Conservation (phyloP, 2,329 filamentous ascomycete species). For the Colletotrichum shisoi region DNA sequence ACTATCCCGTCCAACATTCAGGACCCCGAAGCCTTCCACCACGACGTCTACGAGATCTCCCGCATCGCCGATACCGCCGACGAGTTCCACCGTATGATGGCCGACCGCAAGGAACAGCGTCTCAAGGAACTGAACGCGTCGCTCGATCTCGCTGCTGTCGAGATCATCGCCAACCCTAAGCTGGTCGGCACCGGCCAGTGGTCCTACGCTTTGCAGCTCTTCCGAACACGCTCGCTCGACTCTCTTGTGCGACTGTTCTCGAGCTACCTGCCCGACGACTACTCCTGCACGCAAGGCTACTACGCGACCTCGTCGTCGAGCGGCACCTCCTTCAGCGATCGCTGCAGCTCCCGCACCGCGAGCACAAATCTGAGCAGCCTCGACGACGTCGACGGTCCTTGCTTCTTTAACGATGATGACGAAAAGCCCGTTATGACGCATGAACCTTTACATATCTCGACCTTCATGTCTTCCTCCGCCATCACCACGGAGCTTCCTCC, state of each 20-base stretch:
- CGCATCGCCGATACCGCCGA: conserved; percentile 58
- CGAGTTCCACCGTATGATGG: conserved; percentile 64
- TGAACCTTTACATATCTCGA: conserved; percentile 53
- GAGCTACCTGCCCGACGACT: conserved; percentile 64
- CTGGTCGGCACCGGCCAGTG: conserved; percentile 67
- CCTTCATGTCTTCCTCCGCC: conserved; percentile 42
- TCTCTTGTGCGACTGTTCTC: conserved; percentile 68
- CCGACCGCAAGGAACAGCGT: conserved; percentile 62
- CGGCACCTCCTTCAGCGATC: conserved; percentile 51
- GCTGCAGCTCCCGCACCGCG: conserved; percentile 49
- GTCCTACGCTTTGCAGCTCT: conserved; percentile 66
- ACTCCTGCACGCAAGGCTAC: conserved; percentile 53
- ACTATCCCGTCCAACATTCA: conserved; percentile 64
- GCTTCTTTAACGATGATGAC: conserved; percentile 55
- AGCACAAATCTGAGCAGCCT: conserved; percentile 53
- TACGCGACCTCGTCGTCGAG: conserved; percentile 47
- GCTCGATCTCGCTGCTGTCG: conserved; percentile 65
- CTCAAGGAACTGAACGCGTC: conserved; percentile 63
- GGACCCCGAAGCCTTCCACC: conserved; percentile 68
- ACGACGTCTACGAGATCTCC: conserved; percentile 68
- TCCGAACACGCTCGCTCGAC: conserved; percentile 66
- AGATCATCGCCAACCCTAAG: conserved; percentile 67
- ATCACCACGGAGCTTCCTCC: conserved; percentile 50
- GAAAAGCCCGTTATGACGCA: conserved; percentile 54
- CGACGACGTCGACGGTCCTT: conserved; percentile 46